A percentile compares a stretch with the other conserved stretches of the same genome.
Conservation (phyloP, 2,329 filamentous ascomycete genomes). For the Keithomyces neogunnii region DNA sequence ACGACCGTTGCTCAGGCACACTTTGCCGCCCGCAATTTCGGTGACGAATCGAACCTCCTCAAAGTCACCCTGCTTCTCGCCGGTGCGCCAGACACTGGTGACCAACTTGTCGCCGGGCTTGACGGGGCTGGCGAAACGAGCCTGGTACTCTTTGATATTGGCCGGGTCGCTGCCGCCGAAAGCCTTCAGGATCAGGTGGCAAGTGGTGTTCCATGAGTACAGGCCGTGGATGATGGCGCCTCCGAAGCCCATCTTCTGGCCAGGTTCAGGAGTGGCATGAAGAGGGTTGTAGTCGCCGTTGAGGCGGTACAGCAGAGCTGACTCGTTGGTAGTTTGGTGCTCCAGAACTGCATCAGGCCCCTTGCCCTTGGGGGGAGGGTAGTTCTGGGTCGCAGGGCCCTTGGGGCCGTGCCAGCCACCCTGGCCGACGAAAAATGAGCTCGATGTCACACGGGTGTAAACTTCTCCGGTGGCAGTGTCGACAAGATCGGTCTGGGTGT, state of each 20-base stretch:
- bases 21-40: constrained; percentile 70
- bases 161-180: constrained; percentile 70
- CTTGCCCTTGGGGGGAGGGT: constrained; percentile 65
- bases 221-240: constrained; percentile 85
- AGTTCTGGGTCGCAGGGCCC: constrained; percentile 72
- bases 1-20: constrained; percentile 79
- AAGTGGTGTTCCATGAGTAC: constrained; percentile 76
- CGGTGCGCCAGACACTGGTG: constrained; percentile 73
- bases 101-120: constrained; percentile 75
- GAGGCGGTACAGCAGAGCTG: constrained; percentile 69
- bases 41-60: constrained; percentile 81
- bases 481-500: constrained; percentile 70
- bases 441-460: constrained; percentile 61
- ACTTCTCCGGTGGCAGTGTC: constrained; percentile 61
- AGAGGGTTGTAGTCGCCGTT: constrained; percentile 95
- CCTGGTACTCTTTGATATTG: constrained; percentile 83
- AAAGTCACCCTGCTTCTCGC: constrained; percentile 54
- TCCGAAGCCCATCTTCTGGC: constrained; percentile 83
- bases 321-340: constrained; percentile 63
- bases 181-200: constrained; percentile 62
- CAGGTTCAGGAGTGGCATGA: constrained; percentile 78
- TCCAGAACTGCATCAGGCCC: constrained; percentile 64
- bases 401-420: constrained; percentile 83
- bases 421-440: constrained; percentile 73
- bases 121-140: constrained; percentile 78